Evolutionary conservation across 306 rosid genomes (phyloP).

Genomic region (Prunus dulcis): DNA sequence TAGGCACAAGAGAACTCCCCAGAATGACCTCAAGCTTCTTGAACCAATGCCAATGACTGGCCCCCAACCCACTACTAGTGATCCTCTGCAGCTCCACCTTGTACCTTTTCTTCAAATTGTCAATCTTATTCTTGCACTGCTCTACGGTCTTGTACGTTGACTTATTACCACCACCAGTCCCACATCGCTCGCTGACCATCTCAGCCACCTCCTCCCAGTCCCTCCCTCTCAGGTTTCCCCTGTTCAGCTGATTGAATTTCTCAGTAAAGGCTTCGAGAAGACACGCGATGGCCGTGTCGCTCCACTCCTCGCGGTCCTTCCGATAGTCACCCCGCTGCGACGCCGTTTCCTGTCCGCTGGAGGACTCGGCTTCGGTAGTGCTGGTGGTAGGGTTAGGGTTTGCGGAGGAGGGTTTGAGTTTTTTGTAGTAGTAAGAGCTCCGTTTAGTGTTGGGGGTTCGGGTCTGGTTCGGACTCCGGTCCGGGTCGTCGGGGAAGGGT

Average conservation of each 20-base stretch:
- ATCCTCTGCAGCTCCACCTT: conserved; percentile 45
- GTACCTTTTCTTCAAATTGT: conserved; percentile 43
- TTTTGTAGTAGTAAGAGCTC: conserved; percentile 23
- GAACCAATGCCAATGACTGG: conserved; percentile 48
- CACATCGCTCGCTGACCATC: conserved; percentile 24
- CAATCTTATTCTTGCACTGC: conserved; percentile 46
- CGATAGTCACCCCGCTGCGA: conserved; percentile 27
- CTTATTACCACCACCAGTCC: conserved; percentile 7
- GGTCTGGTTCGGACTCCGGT: conserved; percentile 27
- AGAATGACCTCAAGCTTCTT: conserved; percentile 36
- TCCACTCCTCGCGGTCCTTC: conserved; percentile 50
- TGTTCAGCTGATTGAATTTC: conserved; percentile 39
- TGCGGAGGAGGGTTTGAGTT: conserved; percentile 13
- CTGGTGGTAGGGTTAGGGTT: neutral
- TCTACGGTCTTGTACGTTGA: conserved; percentile 33
- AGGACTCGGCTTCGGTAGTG: conserved; percentile 22
- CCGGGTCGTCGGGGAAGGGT: conserved; percentile 21
- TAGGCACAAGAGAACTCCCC: conserved; percentile 17
- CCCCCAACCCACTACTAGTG: conserved; percentile 13
- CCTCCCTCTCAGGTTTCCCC: conserved; percentile 43
- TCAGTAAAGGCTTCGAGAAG: conserved; percentile 42
- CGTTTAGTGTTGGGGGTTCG: conserved; percentile 27
- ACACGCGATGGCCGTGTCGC: conserved; percentile 40
- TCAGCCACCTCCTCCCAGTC: conserved; percentile 47
- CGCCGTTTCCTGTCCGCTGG: conserved; percentile 4